Base-by-base conservation (phyloP, 805 yeast species). In the Wickerhamiella dianesei region DNA sequence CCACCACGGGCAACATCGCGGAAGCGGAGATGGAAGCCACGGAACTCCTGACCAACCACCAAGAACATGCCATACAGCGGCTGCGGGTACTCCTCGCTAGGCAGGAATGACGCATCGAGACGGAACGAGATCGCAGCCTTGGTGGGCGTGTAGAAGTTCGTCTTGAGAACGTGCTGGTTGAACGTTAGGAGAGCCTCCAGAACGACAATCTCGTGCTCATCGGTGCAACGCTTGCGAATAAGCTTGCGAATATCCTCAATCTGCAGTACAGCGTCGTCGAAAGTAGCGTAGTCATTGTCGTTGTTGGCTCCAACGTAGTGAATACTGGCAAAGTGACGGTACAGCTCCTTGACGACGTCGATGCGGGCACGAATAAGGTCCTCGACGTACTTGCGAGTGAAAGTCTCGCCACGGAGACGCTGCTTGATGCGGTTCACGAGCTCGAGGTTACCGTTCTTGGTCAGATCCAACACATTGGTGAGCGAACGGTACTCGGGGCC, bases 1-100 rank as follows among this genome's bases (percentile, higher is more conserved):
- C 98, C 98, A 64, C 98, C 98, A 64, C 98, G 78, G 18, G 98
- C 95, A 61, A 89, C 87, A 65, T 89, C 97, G 64, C 96, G 79
- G 70, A 89, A 89, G 65, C 98, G 76, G 52, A 92, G 81, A 63
- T 89, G 98, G 82, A 89, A 92, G 21, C 96, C 98, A 64, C 96
- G 77, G 68, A 89, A 89, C 61, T 92, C 96, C 53, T 87, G 83
- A 52, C 98, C 98, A 53, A 92, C 95, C 49, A 88, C 82, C 56
- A 89, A 79, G 69, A 89, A 89, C 81, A 89, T 83, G 54, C 97
- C 98, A 61, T 71, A 92, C 47, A 96, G 94, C 41, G 81, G 82
- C 55, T 85, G 89, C 37, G 96, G 95, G 64, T 88, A 89, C 69
- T 89, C 98, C 25, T 77, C 66, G 47, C 64, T 64, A 41, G 97